Conservation (phyloP, 345 rosid genomes). For the Dovyalis caffra region DNA sequence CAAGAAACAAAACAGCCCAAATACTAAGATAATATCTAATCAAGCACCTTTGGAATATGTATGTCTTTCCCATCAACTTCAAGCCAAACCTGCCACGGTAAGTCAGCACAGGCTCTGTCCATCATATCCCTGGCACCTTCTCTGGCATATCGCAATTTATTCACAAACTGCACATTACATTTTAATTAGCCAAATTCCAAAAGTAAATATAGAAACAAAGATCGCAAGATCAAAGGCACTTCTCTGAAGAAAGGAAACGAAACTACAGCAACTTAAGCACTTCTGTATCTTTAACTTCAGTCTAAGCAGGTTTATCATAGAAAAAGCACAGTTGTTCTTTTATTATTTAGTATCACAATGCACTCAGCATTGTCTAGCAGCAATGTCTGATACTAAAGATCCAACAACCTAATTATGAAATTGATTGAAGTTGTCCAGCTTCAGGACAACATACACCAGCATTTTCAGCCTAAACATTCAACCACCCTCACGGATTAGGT, state of each 20-base stretch:
- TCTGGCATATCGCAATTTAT: slow-evolving; percentile 85
- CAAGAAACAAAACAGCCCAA: neutral
- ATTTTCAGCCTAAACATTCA: neutral
- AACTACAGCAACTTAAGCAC: neutral
- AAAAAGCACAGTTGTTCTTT: neutral
- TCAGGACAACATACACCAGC: neutral
- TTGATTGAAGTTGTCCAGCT: neutral
- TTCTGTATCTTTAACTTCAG: neutral
- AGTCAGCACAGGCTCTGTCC: slow-evolving; percentile 86
- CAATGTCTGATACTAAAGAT: neutral
- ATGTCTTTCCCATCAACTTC: slow-evolving; percentile 82
- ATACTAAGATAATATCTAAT: neutral
- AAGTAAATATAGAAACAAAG: neutral
- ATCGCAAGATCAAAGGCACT: neutral
- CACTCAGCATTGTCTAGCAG: neutral
- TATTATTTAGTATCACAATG: neutral
- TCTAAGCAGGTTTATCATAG: neutral
- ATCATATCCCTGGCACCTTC: slow-evolving; percentile 92
- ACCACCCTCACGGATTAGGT: neutral
- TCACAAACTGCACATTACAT: slow-evolving; percentile 68
- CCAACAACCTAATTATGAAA: neutral
- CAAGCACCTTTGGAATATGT: slow-evolving; percentile 83
- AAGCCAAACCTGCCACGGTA: slow-evolving; percentile 82
- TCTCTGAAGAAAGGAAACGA: neutral
- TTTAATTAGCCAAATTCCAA: slow-evolving; percentile 15